These are phyloP conservation scores for Penicillium occitanis DNA, from an alignment of 2,329 filamentous ascomycete species.

Conservation along the genomic window DNA sequence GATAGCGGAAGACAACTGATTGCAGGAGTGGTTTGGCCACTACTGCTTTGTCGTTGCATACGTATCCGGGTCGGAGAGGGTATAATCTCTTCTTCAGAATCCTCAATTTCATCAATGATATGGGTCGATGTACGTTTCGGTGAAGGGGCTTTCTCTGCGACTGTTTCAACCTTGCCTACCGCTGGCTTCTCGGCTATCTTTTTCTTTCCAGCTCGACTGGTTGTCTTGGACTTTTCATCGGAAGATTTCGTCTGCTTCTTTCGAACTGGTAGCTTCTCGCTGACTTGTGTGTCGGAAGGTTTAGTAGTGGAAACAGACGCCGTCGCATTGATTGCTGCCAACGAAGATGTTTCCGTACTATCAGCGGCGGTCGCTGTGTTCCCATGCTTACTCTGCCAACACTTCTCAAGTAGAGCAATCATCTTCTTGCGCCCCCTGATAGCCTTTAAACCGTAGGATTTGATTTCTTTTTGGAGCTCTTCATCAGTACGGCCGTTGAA, in stretches of 20 bases:
- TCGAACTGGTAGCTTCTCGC: neutral
- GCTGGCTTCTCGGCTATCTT: neutral
- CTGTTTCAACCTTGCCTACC: neutral
- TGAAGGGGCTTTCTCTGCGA: conserved; percentile 11
- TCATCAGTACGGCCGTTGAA: conserved; percentile 63
- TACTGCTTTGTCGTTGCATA: conserved; percentile 17
- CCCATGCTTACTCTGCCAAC: conserved; percentile 63
- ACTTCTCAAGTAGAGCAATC: conserved; percentile 68
- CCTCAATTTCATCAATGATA: conserved; percentile 39
- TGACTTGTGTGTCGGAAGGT: neutral
- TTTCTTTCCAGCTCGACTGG: neutral
- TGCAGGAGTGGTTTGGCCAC: conserved; percentile 5
- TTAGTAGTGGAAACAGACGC: neutral
- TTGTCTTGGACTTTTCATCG: conserved; percentile 30
- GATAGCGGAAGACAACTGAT: neutral
- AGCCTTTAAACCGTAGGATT: conserved; percentile 69
- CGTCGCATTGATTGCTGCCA: neutral
- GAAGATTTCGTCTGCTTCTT: conserved; percentile 27
- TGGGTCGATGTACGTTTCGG: conserved; percentile 19
- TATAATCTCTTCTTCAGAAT: conserved; percentile 37
- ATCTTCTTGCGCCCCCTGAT: conserved; percentile 67
- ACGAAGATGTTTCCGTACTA: neutral
- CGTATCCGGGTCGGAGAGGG: conserved; percentile 33
- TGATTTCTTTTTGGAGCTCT: conserved; percentile 62
- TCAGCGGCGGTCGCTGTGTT: neutral